Conservation (phyloP, 768 basidiomycete species). For the Kwoniella sp. region DNA sequence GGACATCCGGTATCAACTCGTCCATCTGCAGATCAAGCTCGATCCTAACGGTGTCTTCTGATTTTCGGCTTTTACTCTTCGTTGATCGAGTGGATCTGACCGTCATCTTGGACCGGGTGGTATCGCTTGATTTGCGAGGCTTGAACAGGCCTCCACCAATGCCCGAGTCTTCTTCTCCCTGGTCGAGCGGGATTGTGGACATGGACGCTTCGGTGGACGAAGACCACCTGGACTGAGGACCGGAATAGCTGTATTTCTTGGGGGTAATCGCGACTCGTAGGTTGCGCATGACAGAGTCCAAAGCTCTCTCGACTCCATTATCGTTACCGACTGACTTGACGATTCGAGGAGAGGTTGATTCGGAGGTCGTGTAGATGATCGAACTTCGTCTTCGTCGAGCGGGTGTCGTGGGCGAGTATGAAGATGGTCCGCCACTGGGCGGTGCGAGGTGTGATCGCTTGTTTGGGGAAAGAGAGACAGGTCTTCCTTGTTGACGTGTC, state of each 20-base stretch:
- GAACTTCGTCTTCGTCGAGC: constrained; percentile 23
- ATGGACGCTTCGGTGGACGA: constrained; percentile 36
- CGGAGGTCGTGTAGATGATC: constrained; percentile 21
- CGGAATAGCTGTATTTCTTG: constrained; percentile 3
- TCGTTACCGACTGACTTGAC: constrained; percentile 27
- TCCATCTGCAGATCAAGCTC: constrained; percentile 14
- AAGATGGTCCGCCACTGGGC: background rate
- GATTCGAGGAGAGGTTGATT: constrained; percentile 27
- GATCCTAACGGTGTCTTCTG: constrained; percentile 24
- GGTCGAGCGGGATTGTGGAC: background rate
- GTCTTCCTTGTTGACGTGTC: background rate
- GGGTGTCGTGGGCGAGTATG: constrained; percentile 8
- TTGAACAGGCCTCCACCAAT: constrained; percentile 18
- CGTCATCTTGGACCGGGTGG: constrained; percentile 24
- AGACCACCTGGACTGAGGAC: constrained; percentile 40
- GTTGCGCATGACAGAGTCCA: constrained; percentile 41
- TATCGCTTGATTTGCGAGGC: constrained; percentile 34
- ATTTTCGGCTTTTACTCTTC: constrained; percentile 18
- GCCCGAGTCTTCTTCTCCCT: constrained; percentile 14
- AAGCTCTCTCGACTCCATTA: constrained; percentile 33
- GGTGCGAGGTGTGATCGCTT: background rate
- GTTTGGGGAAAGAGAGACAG: background rate
- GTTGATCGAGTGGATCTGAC: constrained; percentile 17
- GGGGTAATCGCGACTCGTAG: constrained; percentile 33
- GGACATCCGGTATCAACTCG: constrained; percentile 15